phyloP scores from a whole-genome alignment of 2,329 filamentous ascomycete genomes.

The Cryphonectria carpinicola region DNA sequence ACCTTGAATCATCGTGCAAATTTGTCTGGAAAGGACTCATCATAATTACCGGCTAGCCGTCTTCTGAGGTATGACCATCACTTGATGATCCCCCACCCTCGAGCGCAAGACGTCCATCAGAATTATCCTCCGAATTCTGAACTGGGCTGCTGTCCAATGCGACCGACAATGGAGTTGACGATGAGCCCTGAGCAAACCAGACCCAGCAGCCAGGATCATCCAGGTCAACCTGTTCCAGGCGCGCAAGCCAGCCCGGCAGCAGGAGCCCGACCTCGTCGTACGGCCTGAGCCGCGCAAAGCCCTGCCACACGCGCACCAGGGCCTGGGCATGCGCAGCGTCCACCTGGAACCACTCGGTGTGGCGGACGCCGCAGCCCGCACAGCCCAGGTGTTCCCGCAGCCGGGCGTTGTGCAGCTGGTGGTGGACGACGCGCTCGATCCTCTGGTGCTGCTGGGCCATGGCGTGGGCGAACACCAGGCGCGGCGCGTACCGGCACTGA shows the following conservation, averaged over 20 bases:
- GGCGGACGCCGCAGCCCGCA: conserved; percentile 31
- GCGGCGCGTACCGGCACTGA: conserved; percentile 35
- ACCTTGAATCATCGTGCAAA: too few species aligned
- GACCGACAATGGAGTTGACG: background rate
- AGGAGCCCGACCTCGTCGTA: conserved; percentile 36
- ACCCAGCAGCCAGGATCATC: conserved; percentile 35
- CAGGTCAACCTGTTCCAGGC: conserved; percentile 34
- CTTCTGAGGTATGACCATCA: background rate
- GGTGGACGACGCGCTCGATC: conserved; percentile 38
- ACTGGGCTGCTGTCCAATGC: background rate
- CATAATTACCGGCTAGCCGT: background rate
- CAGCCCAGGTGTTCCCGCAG: conserved; percentile 34
- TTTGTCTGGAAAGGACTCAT: too few species aligned
- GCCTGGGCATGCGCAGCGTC: conserved; percentile 26
- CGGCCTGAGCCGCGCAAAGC: conserved; percentile 36
- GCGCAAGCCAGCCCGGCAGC: conserved; percentile 32
- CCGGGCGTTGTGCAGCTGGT: conserved; percentile 34
- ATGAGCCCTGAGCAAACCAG: conserved; percentile 21
- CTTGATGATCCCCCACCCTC: conserved; percentile 3
- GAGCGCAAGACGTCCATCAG: too few species aligned
- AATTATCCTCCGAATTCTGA: background rate
- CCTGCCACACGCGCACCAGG: conserved; percentile 35
- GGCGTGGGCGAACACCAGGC: conserved; percentile 26
- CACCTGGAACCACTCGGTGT: conserved; percentile 39
- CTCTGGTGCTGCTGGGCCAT: conserved; percentile 34